phyloP scores from a whole-genome alignment of 2,329 filamentous ascomycete genomes.

The Xylariaceae sp. region DNA sequence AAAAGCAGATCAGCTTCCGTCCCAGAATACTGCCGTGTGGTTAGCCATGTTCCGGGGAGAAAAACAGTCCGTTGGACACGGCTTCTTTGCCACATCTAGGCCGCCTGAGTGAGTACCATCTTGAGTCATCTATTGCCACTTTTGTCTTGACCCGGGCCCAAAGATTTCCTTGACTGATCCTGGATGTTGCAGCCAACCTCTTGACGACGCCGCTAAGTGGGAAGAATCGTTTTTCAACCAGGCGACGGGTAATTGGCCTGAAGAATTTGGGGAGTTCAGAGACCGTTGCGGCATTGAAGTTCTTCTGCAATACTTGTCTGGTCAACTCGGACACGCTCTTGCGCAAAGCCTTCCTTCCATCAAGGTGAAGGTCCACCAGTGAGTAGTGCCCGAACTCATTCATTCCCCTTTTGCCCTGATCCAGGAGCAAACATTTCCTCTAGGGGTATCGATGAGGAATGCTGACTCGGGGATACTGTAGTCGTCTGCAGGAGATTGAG shows the following conservation, averaged over 20 bases:
- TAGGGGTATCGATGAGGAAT: neutral
- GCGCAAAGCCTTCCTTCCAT: slow-evolving; percentile 57
- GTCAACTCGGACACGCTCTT: slow-evolving; percentile 57
- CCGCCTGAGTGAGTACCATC: slow-evolving; percentile 46
- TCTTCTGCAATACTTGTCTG: slow-evolving; percentile 54
- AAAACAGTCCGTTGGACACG: slow-evolving; percentile 67
- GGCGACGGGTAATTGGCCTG: slow-evolving; percentile 48
- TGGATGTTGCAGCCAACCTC: slow-evolving; percentile 39
- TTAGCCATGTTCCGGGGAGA: slow-evolving; percentile 63
- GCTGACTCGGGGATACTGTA: neutral
- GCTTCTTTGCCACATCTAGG: slow-evolving; percentile 77
- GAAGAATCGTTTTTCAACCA: slow-evolving; percentile 57
- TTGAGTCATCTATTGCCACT: no score
- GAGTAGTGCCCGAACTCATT: neutral
- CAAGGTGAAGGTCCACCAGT: slow-evolving; percentile 51
- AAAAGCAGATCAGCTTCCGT: slow-evolving; percentile 73
- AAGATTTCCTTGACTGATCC: slow-evolving; percentile 6
- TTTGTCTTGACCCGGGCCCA: no score
- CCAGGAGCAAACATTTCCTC: no score
- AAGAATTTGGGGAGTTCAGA: slow-evolving; percentile 49
- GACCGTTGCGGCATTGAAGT: slow-evolving; percentile 55
- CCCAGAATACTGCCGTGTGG: slow-evolving; percentile 60
- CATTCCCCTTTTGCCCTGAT: no score
- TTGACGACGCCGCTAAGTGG: slow-evolving; percentile 55
- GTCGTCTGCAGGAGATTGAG: slow-evolving; percentile 55